phyloP scores from a whole-genome alignment of 371 early-diverging fungal genomes.

The Apophysomyces sp. region DNA sequence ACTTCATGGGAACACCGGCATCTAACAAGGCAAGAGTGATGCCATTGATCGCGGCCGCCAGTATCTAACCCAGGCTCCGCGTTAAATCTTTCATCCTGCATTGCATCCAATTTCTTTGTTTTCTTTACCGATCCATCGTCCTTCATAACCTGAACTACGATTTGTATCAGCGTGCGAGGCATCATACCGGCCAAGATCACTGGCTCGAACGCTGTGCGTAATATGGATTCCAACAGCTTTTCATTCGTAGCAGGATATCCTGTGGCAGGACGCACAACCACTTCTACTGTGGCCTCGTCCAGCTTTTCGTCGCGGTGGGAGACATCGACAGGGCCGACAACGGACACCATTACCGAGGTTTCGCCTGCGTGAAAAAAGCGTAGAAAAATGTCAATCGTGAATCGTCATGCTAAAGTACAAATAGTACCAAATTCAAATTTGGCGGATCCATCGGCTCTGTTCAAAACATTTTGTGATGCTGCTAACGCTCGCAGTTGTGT shows the following conservation, averaged over 20 bases:
- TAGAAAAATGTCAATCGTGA: not conserved
- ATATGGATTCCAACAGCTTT: conserved; percentile 62
- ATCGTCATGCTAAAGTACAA: not conserved
- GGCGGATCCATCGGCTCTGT: conserved; percentile 83
- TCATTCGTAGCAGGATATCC: conserved; percentile 73
- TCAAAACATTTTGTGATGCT: conserved; percentile 62
- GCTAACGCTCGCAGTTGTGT: conserved; percentile 57
- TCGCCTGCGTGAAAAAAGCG: conserved; percentile 42
- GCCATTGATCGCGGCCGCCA: conserved; percentile 84
- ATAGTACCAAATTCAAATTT: conserved; percentile 70
- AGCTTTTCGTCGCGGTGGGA: conserved; percentile 82
- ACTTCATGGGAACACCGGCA: conserved; percentile 87
- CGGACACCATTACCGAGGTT: conserved; percentile 77
- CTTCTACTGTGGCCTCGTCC: conserved; percentile 84
- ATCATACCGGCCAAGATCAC: conserved; percentile 75
- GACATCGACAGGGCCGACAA: conserved; percentile 89
- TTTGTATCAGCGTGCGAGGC: conserved; percentile 86
- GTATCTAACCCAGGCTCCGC: conserved; percentile 36
- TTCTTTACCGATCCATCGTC: conserved; percentile 81
- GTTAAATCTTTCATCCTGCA: not conserved
- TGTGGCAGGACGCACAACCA: conserved; percentile 71
- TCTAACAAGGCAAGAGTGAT: conserved; percentile 83
- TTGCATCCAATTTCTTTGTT: not conserved
- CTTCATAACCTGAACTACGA: conserved; percentile 79
- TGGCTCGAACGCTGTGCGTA: conserved; percentile 76